These are phyloP conservation scores for Aspergillus sclerotioniger DNA, from an alignment of 495 filamentous ascomycete genomes.

Conservation along the genomic window DNA sequence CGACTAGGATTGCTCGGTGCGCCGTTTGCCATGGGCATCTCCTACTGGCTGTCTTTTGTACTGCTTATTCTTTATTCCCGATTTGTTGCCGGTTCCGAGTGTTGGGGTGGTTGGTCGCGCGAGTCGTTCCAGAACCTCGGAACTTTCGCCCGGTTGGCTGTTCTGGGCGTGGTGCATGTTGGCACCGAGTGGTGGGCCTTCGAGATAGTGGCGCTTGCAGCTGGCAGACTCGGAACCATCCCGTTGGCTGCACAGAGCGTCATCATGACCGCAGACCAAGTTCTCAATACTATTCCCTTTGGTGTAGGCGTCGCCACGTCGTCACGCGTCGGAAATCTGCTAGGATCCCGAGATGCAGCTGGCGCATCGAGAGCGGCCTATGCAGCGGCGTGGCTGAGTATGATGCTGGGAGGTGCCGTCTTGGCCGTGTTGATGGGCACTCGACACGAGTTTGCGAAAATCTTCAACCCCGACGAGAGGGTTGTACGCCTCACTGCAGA, in stretches of 20 bases:
- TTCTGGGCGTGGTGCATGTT: slow-evolving; percentile 81
- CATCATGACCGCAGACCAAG: slow-evolving; percentile 92
- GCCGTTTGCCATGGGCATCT: slow-evolving; percentile 77
- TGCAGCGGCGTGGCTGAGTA: slow-evolving; percentile 71
- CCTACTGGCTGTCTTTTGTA: slow-evolving; percentile 84
- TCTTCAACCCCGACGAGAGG: slow-evolving; percentile 77
- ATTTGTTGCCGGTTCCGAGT: slow-evolving; percentile 68
- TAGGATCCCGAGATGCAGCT: slow-evolving; percentile 65
- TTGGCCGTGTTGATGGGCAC: slow-evolving; percentile 71
- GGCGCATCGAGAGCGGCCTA: slow-evolving; percentile 76
- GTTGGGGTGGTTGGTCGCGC: slow-evolving; percentile 80
- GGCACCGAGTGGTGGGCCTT: slow-evolving; percentile 98
- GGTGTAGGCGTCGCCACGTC: slow-evolving; percentile 84
- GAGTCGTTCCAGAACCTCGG: slow-evolving; percentile 62
- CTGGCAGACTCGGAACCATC: slow-evolving; percentile 79
- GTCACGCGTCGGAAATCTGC: slow-evolving; percentile 75
- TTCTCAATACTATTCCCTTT: slow-evolving; percentile 92
- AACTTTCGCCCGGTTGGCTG: slow-evolving; percentile 73
- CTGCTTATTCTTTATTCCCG: slow-evolving; percentile 73
- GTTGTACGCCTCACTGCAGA: slow-evolving; percentile 78
- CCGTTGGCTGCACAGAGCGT: slow-evolving; percentile 85
- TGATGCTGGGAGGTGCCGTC: slow-evolving; percentile 64
- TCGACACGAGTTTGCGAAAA: slow-evolving; percentile 72
- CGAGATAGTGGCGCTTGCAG: slow-evolving; percentile 89
- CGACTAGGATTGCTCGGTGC: slow-evolving; percentile 73